Conservation (phyloP, 805 yeast genomes). For the Ogataea siamensis region DNA sequence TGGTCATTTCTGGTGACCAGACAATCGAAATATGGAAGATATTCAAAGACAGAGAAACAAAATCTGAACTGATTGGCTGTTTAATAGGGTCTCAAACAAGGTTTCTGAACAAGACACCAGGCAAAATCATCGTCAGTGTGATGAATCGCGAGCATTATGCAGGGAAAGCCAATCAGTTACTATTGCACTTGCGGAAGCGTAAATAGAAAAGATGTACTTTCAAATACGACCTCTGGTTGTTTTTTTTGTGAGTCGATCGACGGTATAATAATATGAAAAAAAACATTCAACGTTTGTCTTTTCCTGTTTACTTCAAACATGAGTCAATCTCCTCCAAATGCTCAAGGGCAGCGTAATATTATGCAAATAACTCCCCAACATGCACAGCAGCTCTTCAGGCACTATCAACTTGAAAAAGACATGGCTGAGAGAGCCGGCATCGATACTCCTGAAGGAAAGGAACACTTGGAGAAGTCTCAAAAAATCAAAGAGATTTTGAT, state of each 20-base stretch:
- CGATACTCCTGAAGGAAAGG: slow-evolving; percentile 59
- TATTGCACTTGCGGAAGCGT: slow-evolving; percentile 18
- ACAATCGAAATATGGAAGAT: slow-evolving; percentile 31
- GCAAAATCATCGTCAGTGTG: slow-evolving; percentile 27
- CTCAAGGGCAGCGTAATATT: slow-evolving; percentile 20
- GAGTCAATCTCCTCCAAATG: slow-evolving; percentile 27
- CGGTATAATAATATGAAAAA: slow-evolving; percentile 4
- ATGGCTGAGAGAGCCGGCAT: slow-evolving; percentile 63
- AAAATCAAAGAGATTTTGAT: slow-evolving; percentile 59
- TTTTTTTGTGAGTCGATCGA: slow-evolving; percentile 1
- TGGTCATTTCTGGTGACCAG: slow-evolving; percentile 25
- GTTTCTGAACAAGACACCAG: slow-evolving; percentile 29
- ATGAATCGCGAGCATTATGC: slow-evolving; percentile 14
- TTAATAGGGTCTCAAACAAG: slow-evolving; percentile 24
- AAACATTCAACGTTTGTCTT: slow-evolving; percentile 16
- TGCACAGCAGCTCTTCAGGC: slow-evolving; percentile 58
- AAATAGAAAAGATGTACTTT: slow-evolving; percentile 1
- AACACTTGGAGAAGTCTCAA: slow-evolving; percentile 61
- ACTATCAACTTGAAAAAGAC: slow-evolving; percentile 55
- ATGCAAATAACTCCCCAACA: slow-evolving; percentile 45
- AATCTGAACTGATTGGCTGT: slow-evolving; percentile 26
- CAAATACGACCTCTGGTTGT: background rate
- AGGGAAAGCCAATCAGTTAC: slow-evolving; percentile 17
- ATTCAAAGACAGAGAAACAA: slow-evolving; percentile 18
- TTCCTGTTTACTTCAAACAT: slow-evolving; percentile 40